Evolutionary conservation across 2,329 filamentous ascomycete species (phyloP).

Genomic region (Xylariaceae sp.): DNA sequence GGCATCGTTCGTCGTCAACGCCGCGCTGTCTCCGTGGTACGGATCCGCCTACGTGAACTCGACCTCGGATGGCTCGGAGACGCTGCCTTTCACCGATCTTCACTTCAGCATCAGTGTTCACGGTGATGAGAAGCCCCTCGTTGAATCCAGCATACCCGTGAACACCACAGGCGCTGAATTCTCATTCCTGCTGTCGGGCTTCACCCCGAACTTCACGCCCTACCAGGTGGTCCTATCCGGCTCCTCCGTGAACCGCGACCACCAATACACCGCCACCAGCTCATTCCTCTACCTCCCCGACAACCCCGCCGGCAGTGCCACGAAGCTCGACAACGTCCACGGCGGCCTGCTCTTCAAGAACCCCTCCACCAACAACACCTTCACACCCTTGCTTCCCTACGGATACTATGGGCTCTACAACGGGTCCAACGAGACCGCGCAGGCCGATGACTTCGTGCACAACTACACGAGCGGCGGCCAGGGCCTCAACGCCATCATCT

Average conservation of each 20-base stretch:
- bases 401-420: constrained; percentile 41
- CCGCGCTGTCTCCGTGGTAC: constrained; percentile 30
- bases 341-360: constrained; percentile 39
- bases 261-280: constrained; percentile 32
- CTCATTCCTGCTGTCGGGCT: constrained; percentile 31
- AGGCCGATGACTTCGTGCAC: constrained; percentile 31
- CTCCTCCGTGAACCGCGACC: constrained; percentile 24
- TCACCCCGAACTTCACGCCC: constrained; percentile 32
- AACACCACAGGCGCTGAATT: constrained; percentile 32
- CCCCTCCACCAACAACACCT: constrained; percentile 28
- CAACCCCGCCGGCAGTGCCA: constrained; percentile 36
- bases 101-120: constrained; percentile 34
- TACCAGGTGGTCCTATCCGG: constrained; percentile 37
- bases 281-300: constrained; percentile 39
- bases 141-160: constrained; percentile 30
- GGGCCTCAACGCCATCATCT: constrained; percentile 42
- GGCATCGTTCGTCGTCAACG: constrained; percentile 41
- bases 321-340: constrained; percentile 41
- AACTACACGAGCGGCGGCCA: constrained; percentile 31
- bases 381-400: constrained; percentile 39
- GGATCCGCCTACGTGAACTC: constrained; percentile 21
- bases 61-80: constrained; percentile 12
- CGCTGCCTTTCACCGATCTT: constrained; percentile 22
- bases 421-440: constrained; percentile 18
- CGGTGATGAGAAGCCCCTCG: constrained; percentile 12